These are phyloP conservation scores for Erigeron canadensis DNA, from an alignment of 129 eudicot genomes.

Conservation along the genomic window DNA sequence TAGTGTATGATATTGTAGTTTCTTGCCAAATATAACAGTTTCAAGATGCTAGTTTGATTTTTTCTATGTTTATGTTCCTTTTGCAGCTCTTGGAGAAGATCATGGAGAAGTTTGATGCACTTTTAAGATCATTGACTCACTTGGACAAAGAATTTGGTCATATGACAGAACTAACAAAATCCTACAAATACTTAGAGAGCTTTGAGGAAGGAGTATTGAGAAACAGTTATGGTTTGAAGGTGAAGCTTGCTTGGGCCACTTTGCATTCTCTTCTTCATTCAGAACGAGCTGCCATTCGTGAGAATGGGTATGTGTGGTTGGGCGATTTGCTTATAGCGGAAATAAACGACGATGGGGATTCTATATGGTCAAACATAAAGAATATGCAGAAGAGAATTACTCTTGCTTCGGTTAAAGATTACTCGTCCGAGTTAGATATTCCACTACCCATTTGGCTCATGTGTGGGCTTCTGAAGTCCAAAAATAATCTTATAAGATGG, in stretches of 20 bases:
- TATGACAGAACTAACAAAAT: slow-evolving; percentile 69
- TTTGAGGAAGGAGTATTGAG: slow-evolving; percentile 54
- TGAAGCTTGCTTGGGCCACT: slow-evolving; percentile 88
- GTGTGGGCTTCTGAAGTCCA: slow-evolving; percentile 94
- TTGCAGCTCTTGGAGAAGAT: slow-evolving; percentile 83
- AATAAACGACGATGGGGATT: slow-evolving; percentile 61
- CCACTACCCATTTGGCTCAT: slow-evolving; percentile 90
- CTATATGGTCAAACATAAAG: slow-evolving; percentile 67
- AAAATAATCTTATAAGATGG: slow-evolving; percentile 73
- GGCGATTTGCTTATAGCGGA: slow-evolving; percentile 91
- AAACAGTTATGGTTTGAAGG: slow-evolving; percentile 52
- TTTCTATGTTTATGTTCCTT: slow-evolving; percentile 15
- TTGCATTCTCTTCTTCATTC: slow-evolving; percentile 97
- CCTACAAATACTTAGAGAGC: slow-evolving; percentile 59
- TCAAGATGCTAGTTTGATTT: not conserved
- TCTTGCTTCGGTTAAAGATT: slow-evolving; percentile 69
- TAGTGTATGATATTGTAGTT: slow-evolving; percentile 7
- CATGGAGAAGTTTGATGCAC: slow-evolving; percentile 68
- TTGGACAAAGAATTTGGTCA: slow-evolving; percentile 74
- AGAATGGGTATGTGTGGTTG: slow-evolving; percentile 90
- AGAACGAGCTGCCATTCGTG: slow-evolving; percentile 68
- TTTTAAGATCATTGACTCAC: slow-evolving; percentile 72
- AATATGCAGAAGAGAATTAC: slow-evolving; percentile 64
- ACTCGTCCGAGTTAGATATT: slow-evolving; percentile 61
- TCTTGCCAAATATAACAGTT: slow-evolving; percentile 1